A percentile compares a stretch with the other conserved stretches of the same genome.
These are phyloP conservation scores for Acarospora socialis DNA, from an alignment of 2,329 filamentous ascomycete species.

Conservation along the genomic window DNA sequence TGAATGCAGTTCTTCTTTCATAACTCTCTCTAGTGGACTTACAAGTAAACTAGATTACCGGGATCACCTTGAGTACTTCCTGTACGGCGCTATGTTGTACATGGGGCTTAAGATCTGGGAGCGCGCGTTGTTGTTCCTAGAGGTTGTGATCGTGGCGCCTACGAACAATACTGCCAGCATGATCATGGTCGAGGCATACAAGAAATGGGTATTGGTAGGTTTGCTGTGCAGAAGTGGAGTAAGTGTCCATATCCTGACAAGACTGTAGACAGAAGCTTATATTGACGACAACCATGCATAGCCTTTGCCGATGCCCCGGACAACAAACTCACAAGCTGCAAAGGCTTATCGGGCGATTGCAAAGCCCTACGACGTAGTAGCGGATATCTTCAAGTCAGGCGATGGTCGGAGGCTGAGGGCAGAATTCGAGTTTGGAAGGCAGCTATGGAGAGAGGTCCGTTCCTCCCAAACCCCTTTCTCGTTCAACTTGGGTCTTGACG, in stretches of 20 bases:
- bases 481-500: constrained; percentile 5
- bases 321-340: constrained; percentile 38
- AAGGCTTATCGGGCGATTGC: constrained; percentile 45
- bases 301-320: constrained; percentile 39
- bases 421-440: constrained; percentile 46
- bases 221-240: constrained; percentile 56
- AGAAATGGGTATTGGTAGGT: constrained; percentile 72
- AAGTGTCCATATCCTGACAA: constrained; percentile 16
- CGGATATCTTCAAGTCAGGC: constrained; percentile 49
- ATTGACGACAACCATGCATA: no score
- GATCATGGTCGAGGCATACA: constrained; percentile 79
- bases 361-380: constrained; percentile 58
- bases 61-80: constrained; percentile 48
- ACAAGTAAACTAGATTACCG: constrained; percentile 26
- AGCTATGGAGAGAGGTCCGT: constrained; percentile 46
- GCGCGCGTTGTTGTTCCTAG: constrained; percentile 47
- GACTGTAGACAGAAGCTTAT: constrained; percentile 9
- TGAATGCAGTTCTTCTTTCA: constrained; percentile 21
- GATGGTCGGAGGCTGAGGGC: constrained; percentile 45
- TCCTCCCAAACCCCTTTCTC: constrained; percentile 11
- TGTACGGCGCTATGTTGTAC: constrained; percentile 50
- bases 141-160: constrained; percentile 54
- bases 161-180: constrained; percentile 51
- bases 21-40: constrained; percentile 25
- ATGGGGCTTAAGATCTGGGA: constrained; percentile 47